A percentile compares a stretch with the other conserved stretches of the same genome.
Evolutionary conservation across 306 rosid species (phyloP).

Genomic region (Adenanthera pavonina): DNA sequence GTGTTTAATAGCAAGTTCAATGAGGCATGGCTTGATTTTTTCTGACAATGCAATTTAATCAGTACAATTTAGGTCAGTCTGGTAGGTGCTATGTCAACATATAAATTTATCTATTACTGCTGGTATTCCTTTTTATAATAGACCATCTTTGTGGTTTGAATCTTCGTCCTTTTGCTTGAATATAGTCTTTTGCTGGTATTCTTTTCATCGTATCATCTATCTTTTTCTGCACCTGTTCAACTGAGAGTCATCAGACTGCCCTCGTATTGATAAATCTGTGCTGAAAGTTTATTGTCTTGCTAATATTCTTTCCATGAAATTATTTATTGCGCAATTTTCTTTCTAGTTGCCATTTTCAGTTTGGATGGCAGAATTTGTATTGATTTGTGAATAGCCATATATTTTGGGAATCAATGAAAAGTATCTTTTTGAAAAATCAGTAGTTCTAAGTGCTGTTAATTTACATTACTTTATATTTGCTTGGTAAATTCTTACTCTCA

Average conservation of each 20-base stretch:
- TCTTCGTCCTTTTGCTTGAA: background rate
- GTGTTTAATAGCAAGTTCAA: slow-evolving; percentile 9
- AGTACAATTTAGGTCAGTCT: background rate
- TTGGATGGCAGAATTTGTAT: slow-evolving; percentile 16
- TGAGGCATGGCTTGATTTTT: slow-evolving; percentile 6
- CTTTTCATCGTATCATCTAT: background rate
- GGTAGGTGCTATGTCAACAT: background rate
- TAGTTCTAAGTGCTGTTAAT: slow-evolving; percentile 21
- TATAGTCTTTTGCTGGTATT: background rate
- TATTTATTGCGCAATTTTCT: background rate
- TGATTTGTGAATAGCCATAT: background rate
- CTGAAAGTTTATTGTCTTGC: background rate
- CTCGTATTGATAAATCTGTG: background rate
- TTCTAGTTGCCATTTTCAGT: background rate
- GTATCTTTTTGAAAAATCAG: background rate
- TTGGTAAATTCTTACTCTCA: slow-evolving; percentile 21
- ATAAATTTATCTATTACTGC: background rate
- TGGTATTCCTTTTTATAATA: background rate
- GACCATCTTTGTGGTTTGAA: background rate
- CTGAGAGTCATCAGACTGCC: background rate
- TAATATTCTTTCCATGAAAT: background rate
- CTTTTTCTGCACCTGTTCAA: background rate
- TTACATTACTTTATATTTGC: slow-evolving; percentile 26
- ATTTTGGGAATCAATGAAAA: background rate
- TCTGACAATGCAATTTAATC: background rate